A percentile compares a stretch with the other conserved stretches of the same genome.
These are phyloP conservation scores for Suhomyces panamericanus DNA, from an alignment of 1,139 yeast genomes.

Conservation along the genomic window DNA sequence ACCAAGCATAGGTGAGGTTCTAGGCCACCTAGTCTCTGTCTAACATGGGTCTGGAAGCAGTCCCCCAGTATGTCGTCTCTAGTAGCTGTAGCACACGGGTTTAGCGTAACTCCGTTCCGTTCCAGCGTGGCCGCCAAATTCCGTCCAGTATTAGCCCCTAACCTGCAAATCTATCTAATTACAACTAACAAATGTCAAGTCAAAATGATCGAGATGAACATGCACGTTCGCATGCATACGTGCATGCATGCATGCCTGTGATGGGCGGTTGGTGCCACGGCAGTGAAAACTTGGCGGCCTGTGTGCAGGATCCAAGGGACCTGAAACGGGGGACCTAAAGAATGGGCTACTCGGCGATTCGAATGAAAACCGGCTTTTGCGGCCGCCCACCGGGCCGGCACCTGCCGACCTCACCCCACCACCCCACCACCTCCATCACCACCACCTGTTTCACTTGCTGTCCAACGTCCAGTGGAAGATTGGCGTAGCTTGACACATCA, in stretches of 20 bases:
- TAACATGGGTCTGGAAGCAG: too few relatives aligned
- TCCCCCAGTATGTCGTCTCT: too few relatives aligned
- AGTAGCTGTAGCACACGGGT: too few relatives aligned
- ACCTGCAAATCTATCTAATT: constrained; percentile 7
- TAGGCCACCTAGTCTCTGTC: too few relatives aligned
- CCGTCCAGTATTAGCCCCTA: background rate
- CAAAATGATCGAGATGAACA: constrained; percentile 13
- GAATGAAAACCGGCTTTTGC: too few relatives aligned
- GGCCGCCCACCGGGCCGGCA: too few relatives aligned
- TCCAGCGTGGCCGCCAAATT: background rate
- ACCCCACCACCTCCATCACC: too few relatives aligned
- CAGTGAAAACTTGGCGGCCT: background rate
- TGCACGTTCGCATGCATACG: constrained; percentile 10
- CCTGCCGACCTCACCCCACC: too few relatives aligned
- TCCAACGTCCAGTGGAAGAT: too few relatives aligned
- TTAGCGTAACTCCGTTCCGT: background rate
- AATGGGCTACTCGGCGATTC: too few relatives aligned
- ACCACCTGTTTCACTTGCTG: too few relatives aligned
- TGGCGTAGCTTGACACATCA: background rate
- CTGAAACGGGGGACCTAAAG: background rate
- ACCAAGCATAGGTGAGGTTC: too few relatives aligned
- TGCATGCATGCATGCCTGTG: constrained; percentile 1
- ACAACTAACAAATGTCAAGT: constrained; percentile 11
- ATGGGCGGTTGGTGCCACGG: background rate
- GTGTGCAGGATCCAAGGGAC: constrained; percentile 1